A percentile compares a stretch with the other conserved stretches of the same genome.
Conservation (phyloP, 2,329 filamentous ascomycete species). For the Peltaster fructicola region DNA sequence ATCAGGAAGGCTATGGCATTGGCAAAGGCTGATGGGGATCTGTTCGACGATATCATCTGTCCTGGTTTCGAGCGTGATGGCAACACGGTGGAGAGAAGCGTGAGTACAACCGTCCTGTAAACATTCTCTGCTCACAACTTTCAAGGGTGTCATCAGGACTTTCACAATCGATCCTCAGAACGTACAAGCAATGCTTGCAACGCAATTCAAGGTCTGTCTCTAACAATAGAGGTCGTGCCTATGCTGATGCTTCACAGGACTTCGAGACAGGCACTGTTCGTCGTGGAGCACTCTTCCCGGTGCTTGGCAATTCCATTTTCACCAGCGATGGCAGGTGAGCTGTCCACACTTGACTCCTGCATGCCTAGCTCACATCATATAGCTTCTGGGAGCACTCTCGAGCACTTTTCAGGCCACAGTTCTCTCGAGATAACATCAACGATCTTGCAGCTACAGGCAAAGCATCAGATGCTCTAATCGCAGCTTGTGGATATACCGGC, state of each 20-base stretch:
- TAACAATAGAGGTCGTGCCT: slow-evolving; percentile 9
- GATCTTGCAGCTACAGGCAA: slow-evolving; percentile 14
- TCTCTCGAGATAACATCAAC: slow-evolving; percentile 15
- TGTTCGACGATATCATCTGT: slow-evolving; percentile 9
- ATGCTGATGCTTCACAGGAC: slow-evolving; percentile 16
- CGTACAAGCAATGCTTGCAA: slow-evolving; percentile 35
- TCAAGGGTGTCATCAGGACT: no score
- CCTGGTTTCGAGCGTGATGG: background rate
- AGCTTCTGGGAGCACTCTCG: slow-evolving; percentile 15
- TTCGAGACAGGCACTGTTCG: slow-evolving; percentile 19
- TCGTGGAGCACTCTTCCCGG: slow-evolving; percentile 7
- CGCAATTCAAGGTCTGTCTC: slow-evolving; percentile 27
- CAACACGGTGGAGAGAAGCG: background rate
- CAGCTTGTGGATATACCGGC: slow-evolving; percentile 8
- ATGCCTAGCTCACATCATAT: no score
- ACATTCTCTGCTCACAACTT: no score
- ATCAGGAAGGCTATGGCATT: no score
- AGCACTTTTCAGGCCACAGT: slow-evolving; percentile 16
- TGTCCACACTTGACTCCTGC: no score
- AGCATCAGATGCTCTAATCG: slow-evolving; percentile 17
- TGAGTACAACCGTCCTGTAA: no score
- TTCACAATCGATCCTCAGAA: slow-evolving; percentile 29
- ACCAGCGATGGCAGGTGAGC: slow-evolving; percentile 15
- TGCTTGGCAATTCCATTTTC: slow-evolving; percentile 15
- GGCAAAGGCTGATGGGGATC: slow-evolving; percentile 6